Base-by-base conservation (phyloP, 192 early-diverging fungal genomes). In the Coemansia sp. region DNA sequence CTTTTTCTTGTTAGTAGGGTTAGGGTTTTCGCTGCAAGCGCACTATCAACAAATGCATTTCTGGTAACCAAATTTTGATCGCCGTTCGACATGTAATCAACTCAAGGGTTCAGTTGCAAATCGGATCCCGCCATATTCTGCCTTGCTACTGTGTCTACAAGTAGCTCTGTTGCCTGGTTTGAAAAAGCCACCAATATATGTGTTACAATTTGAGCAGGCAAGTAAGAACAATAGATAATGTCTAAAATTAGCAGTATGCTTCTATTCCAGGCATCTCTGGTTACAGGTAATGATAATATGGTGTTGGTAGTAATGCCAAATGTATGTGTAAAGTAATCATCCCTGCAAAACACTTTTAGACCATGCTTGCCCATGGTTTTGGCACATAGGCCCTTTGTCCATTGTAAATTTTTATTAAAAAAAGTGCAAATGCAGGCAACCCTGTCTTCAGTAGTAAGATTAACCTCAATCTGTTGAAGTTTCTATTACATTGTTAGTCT, bases 131-230 rank as follows among this genome's bases (percentile, higher is more conserved):
- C n/a, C n/a, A n/a, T n/a, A n/a, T n/a, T n/a, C n/a, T n/a, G n/a
- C n/a, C n/a, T n/a, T n/a, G n/a, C n/a, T n/a, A n/a, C n/a, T n/a
- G n/a, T n/a, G n/a, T n/a, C n/a, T n/a, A n/a, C n/a, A n/a, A n/a
- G n/a, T n/a, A n/a, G n/a, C n/a, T n/a, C n/a, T n/a, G n/a, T n/a
- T n/a, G n/a, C n/a, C n/a, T n/a, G n/a, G n/a, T n/a, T n/a, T n/a
- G n/a, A 23, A 23, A 15, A 53, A 53, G 50, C 50, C 50, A 53
- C 50, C 30, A 53, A 53, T 53, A 29, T 53, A 29, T 29, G 36
- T 22, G 27, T 25, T 47, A 30, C 28, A 47, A 47, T 47, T n/a
- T 50, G 20, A 47, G 44, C 1, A 25, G 15, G 40, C 30, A 61
- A 34, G 34, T 50, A 52, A 23, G 29, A 17, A 17, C 19, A 52